Evolutionary conservation across 768 basidiomycete species (phyloP).

Genomic region (Mycena galericulata): DNA sequence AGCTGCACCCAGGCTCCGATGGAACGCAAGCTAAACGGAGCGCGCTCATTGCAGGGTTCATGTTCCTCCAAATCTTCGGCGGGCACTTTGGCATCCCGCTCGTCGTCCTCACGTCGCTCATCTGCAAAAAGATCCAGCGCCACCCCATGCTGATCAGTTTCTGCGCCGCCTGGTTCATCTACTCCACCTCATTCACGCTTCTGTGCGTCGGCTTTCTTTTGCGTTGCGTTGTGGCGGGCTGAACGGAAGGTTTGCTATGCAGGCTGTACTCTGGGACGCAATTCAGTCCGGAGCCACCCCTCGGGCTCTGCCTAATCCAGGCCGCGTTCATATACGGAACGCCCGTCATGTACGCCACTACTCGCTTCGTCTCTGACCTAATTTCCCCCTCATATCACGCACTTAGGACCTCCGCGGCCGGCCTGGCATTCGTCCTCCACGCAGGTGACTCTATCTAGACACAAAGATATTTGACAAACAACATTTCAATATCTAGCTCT

Average conservation of each 20-base stretch:
- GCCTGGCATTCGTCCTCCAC: slow-evolving; percentile 12
- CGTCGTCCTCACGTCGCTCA: not conserved
- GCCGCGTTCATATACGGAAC: slow-evolving; percentile 14
- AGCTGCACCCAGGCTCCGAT: not conserved
- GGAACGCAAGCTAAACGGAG: not conserved
- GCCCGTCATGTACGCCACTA: slow-evolving; percentile 6
- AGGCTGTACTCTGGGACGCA: slow-evolving; percentile 21
- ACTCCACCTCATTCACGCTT: slow-evolving; percentile 14
- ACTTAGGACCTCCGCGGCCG: slow-evolving; percentile 12
- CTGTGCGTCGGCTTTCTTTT: not conserved
- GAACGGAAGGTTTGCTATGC: not conserved
- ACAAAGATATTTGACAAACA: not conserved
- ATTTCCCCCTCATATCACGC: not conserved
- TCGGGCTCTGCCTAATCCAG: slow-evolving; percentile 16
- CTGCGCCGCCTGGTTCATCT: slow-evolving; percentile 10
- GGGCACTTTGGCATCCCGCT: slow-evolving; percentile 21
- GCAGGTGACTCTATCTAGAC: not conserved
- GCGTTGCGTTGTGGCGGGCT: not conserved
- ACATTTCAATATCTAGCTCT: slow-evolving; percentile 6
- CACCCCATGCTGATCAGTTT: slow-evolving; percentile 17
- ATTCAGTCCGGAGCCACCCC: slow-evolving; percentile 10
- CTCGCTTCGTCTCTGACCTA: not conserved
- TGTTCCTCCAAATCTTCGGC: slow-evolving; percentile 25
- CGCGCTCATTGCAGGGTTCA: slow-evolving; percentile 1
- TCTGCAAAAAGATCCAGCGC: slow-evolving; percentile 16